A percentile compares a stretch with the other conserved stretches of the same genome.
These are phyloP conservation scores for Agaricus bisporus DNA, from an alignment of 768 basidiomycete species.

Conservation along the genomic window DNA sequence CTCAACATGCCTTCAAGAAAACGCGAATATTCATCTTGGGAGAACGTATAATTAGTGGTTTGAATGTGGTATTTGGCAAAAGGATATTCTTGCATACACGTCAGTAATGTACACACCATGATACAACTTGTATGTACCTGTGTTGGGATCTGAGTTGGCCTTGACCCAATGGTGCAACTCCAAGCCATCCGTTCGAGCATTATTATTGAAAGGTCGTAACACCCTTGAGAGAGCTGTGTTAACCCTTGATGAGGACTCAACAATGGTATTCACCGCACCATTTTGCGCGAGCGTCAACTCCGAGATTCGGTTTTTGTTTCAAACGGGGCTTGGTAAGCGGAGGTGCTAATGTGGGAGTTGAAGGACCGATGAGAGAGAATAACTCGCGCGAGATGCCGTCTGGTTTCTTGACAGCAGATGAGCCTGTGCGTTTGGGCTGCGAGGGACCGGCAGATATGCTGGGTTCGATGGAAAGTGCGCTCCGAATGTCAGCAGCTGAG, in stretches of 20 bases:
- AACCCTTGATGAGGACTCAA: background rate
- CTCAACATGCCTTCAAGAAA: slow-evolving; percentile 58
- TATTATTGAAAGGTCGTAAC: slow-evolving; percentile 66
- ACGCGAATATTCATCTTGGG: slow-evolving; percentile 83
- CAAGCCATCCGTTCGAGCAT: slow-evolving; percentile 61
- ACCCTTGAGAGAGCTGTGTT: slow-evolving; percentile 48
- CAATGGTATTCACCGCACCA: slow-evolving; percentile 44
- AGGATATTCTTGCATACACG: slow-evolving; percentile 49
- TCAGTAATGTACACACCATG: background rate
- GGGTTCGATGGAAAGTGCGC: slow-evolving; percentile 62
- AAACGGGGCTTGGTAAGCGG: slow-evolving; percentile 77
- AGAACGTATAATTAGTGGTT: slow-evolving; percentile 60
- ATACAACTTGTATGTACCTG: slow-evolving; percentile 36
- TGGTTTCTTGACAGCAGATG: slow-evolving; percentile 54
- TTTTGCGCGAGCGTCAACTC: slow-evolving; percentile 54
- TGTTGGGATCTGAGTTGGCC: slow-evolving; percentile 42
- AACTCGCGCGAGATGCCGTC: slow-evolving; percentile 92
- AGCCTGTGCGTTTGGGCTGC: slow-evolving; percentile 33
- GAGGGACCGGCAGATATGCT: slow-evolving; percentile 37
- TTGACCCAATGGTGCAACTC: slow-evolving; percentile 83
- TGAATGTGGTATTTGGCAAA: slow-evolving; percentile 83
- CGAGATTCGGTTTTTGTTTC: slow-evolving; percentile 80
- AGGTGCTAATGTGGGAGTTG: slow-evolving; percentile 78
- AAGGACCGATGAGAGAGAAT: slow-evolving; percentile 91
- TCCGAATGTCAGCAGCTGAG: slow-evolving; percentile 78